Percentiles rank a stretch among this genome's conserved stretches.
phyloP scores from a whole-genome alignment of 2,329 filamentous ascomycete species.

The Clonostachys chloroleuca region DNA sequence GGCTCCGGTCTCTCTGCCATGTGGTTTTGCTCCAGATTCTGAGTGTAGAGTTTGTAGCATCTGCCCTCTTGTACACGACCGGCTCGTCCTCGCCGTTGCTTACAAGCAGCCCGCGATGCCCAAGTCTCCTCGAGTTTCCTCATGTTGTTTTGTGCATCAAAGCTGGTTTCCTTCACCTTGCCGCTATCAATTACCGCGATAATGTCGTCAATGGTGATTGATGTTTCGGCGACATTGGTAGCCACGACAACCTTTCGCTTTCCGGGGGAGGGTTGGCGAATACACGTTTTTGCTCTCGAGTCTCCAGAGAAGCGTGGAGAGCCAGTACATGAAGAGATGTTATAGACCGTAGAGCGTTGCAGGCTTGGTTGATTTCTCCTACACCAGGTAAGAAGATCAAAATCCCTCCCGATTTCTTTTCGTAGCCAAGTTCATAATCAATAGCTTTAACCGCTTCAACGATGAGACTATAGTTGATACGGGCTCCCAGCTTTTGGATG shows the following conservation, averaged over 20 bases:
- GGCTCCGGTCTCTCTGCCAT: slow-evolving; percentile 90
- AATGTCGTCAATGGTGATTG: slow-evolving; percentile 97
- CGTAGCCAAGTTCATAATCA: slow-evolving; percentile 64
- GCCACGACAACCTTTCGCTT: slow-evolving; percentile 91
- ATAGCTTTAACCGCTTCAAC: slow-evolving; percentile 76
- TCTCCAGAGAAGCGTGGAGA: slow-evolving; percentile 87
- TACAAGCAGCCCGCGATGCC: slow-evolving; percentile 90
- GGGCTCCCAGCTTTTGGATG: slow-evolving; percentile 69
- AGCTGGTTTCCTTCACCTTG: slow-evolving; percentile 94
- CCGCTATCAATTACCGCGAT: slow-evolving; percentile 95
- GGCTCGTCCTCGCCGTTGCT: slow-evolving; percentile 88
- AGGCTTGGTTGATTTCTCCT: slow-evolving; percentile 81
- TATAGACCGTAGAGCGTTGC: slow-evolving; percentile 62
- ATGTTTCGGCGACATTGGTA: slow-evolving; percentile 96
- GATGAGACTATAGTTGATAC: slow-evolving; percentile 90
- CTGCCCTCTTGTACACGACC: slow-evolving; percentile 86
- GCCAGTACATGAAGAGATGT: slow-evolving; percentile 70
- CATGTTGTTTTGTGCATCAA: slow-evolving; percentile 89
- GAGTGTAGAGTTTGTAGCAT: slow-evolving; percentile 94
- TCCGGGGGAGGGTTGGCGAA: slow-evolving; percentile 73
- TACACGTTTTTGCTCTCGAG: slow-evolving; percentile 81
- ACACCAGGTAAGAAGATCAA: slow-evolving; percentile 94
- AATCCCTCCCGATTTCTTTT: slow-evolving; percentile 72
- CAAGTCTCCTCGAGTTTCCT: slow-evolving; percentile 90
- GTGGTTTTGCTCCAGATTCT: slow-evolving; percentile 69